Evolutionary conservation across 352 stramenopile genomes (phyloP).

Genomic region (Phytophthora syringae): DNA sequence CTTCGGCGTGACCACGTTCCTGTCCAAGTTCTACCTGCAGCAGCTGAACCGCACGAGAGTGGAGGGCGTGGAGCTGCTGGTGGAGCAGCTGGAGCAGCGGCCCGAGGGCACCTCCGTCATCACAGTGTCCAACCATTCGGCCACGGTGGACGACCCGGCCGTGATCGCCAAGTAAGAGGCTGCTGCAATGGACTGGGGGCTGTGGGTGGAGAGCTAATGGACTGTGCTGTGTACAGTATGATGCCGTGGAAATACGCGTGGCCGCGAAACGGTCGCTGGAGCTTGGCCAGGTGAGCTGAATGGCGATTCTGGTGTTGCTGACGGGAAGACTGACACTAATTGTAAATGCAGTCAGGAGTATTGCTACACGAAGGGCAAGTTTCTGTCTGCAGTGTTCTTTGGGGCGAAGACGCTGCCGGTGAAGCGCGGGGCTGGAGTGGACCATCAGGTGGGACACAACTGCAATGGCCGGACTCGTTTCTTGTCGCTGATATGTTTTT

Average conservation of each 20-base stretch:
- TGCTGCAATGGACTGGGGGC: neutral
- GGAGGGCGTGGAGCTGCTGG: conserved; percentile 54
- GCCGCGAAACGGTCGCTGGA: conserved; percentile 71
- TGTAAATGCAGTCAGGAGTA: conserved; percentile 81
- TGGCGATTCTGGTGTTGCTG: conserved; percentile 18
- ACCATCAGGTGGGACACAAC: conserved; percentile 55
- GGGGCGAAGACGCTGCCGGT: conserved; percentile 74
- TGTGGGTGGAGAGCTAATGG: neutral
- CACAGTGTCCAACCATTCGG: conserved; percentile 87
- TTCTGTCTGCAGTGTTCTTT: conserved; percentile 70
- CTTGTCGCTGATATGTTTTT: neutral
- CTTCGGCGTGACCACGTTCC: conserved; percentile 49
- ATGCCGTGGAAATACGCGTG: conserved; percentile 74
- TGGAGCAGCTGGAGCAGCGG: conserved; percentile 47
- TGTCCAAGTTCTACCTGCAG: conserved; percentile 67
- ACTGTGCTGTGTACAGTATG: conserved; percentile 48
- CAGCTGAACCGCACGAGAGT: conserved; percentile 55
- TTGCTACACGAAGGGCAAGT: conserved; percentile 69
- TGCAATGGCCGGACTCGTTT: neutral
- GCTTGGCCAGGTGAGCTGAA: conserved; percentile 62
- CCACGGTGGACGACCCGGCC: conserved; percentile 81
- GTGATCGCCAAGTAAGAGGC: conserved; percentile 68
- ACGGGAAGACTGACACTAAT: neutral
- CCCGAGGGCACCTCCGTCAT: conserved; percentile 65
- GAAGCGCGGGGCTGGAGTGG: conserved; percentile 73